phyloP scores from a whole-genome alignment of 2,329 filamentous ascomycete species.

The Purpureocillium takamizusanense region DNA sequence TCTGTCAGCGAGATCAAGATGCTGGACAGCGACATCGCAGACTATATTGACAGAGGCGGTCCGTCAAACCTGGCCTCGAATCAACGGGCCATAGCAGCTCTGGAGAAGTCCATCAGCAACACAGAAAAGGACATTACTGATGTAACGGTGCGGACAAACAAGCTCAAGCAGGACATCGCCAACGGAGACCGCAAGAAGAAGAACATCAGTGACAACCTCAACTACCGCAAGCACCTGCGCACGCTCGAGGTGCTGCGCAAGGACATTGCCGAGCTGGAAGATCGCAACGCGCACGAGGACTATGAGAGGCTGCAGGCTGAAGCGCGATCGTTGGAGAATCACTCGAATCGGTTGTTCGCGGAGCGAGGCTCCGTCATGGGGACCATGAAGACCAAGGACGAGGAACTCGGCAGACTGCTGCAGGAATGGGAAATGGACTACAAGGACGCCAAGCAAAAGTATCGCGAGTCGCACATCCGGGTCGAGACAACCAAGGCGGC shows the following conservation, averaged over 20 bases:
- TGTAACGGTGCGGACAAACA: conserved; percentile 64
- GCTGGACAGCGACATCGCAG: conserved; percentile 67
- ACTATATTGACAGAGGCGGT: conserved; percentile 70
- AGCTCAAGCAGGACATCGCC: conserved; percentile 65
- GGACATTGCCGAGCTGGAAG: conserved; percentile 68
- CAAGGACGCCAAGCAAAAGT: conserved; percentile 69
- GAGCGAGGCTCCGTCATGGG: conserved; percentile 68
- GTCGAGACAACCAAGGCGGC: conserved; percentile 89
- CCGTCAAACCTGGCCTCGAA: conserved; percentile 61
- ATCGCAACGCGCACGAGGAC: conserved; percentile 74
- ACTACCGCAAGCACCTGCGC: conserved; percentile 67
- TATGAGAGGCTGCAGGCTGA: conserved; percentile 66
- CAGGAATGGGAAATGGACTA: conserved; percentile 81
- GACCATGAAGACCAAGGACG: conserved; percentile 74
- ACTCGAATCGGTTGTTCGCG: conserved; percentile 61
- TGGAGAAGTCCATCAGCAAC: conserved; percentile 57
- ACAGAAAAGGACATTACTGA: conserved; percentile 60
- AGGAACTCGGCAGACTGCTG: conserved; percentile 63
- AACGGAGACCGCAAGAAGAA: conserved; percentile 77
- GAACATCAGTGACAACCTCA: conserved; percentile 81
- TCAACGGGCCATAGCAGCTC: conserved; percentile 55
- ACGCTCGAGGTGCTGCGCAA: conserved; percentile 56
- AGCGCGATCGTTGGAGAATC: conserved; percentile 55
- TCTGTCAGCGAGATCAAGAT: conserved; percentile 70
- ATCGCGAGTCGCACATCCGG: conserved; percentile 80